Evolutionary conservation across 768 basidiomycete genomes (phyloP).

Genomic region (Xerocomellus amylosporus): DNA sequence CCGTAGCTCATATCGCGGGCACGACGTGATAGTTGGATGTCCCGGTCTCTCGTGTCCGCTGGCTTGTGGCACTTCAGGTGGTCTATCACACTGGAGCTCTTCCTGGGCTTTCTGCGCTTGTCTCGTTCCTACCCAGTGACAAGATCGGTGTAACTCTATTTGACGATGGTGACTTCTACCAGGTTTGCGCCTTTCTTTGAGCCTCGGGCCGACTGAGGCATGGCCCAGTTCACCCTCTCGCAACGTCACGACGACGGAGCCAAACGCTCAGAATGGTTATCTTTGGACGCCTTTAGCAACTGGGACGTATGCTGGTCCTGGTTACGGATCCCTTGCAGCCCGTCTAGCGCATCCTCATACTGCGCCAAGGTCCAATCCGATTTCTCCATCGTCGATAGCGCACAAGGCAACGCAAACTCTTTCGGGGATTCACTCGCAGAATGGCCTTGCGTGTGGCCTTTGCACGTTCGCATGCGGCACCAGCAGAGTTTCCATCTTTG

Average conservation of each 20-base stretch:
- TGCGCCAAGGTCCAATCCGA: conserved; percentile 26
- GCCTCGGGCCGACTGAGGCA: not conserved
- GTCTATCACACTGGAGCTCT: conserved; percentile 34
- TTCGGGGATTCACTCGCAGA: conserved; percentile 26
- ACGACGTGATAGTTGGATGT: conserved; percentile 33
- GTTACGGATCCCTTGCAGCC: conserved; percentile 38
- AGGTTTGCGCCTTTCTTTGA: conserved; percentile 3
- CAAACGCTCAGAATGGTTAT: not conserved
- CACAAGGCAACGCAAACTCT: not conserved
- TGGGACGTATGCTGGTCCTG: conserved; percentile 37
- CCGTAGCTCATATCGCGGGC: conserved; percentile 37
- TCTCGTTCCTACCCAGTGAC: conserved; percentile 36
- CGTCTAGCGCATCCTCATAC: conserved; percentile 19
- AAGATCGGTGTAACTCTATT: conserved; percentile 36
- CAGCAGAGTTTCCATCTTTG: conserved; percentile 20
- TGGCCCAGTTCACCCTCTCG: not conserved
- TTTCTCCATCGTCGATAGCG: conserved; percentile 29
- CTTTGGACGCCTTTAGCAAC: conserved; percentile 30
- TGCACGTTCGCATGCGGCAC: conserved; percentile 36
- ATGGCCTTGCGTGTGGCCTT: conserved; percentile 36
- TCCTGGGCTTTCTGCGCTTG: conserved; percentile 33
- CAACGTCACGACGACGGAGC: not conserved
- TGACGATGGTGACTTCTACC: conserved; percentile 17
- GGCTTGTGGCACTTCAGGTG: conserved; percentile 23
- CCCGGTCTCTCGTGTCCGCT: not conserved